Base-by-base conservation (phyloP, 2,329 filamentous ascomycete species). In the Iodosphaeria phyllophila region DNA sequence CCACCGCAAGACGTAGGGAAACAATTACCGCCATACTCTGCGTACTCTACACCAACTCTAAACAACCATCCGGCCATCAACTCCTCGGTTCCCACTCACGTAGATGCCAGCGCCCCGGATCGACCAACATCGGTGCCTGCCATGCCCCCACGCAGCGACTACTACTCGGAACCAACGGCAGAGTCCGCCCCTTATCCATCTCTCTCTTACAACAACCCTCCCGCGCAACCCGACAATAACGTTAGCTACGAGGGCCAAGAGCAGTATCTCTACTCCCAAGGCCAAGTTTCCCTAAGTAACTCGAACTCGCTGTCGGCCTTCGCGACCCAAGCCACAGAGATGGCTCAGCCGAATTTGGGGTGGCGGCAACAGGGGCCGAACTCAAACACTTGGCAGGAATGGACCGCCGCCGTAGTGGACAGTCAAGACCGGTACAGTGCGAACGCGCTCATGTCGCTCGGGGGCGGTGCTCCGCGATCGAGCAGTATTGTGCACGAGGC, bases 361-460 rank as follows among this genome's bases (percentile, higher is more conserved):
- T 45, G 40, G 41, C 37, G 40, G 10, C 34, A 40, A n/a, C 39
- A 44, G 6, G 42, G 42, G 18, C 35, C 40, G 8, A 33, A 44
- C 4, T 50, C 47, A 6, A 64, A 56, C 30, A 49, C 57, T 0
- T 67, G 61, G 61, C 52, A 60, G 10, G 56, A 64, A 41, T 67
- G 62, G 62, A 57, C 59, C 6, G 49, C 53, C 1, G 57, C 59
- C 26, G 56, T 66, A 15, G 50, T 54, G 17, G 54, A 60, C 32
- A 55, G 43, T 17, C 56, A 60, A 29, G 56, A 61, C 22, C 49
- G 56, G 13, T 63, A 56, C 39, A 56, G 54, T 30, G 58, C 58
- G 15, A 56, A 48, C 22, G 52, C 59, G 9, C 42, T 64, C 8
- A 43, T 65, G 32, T 57, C 52, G 1, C 43, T 64, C 20, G 25